phyloP scores from a whole-genome alignment of 352 stramenopile species.

The Globisporangium spiculum region DNA sequence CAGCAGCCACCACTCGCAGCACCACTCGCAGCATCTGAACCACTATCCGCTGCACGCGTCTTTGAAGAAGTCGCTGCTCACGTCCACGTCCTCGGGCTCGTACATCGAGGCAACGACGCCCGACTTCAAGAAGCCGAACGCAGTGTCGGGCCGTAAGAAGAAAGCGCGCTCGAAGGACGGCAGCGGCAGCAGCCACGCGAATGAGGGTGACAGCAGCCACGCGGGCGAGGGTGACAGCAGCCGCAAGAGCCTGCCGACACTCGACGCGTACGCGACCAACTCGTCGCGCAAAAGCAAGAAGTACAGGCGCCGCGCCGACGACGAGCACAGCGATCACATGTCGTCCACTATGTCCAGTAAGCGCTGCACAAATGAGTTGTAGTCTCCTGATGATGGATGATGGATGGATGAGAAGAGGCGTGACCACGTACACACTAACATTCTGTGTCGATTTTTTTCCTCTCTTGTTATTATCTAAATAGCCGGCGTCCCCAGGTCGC shows the following conservation, averaged over 20 bases:
- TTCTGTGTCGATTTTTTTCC: neutral
- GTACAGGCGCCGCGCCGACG: neutral
- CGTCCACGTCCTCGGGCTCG: slow-evolving; percentile 9
- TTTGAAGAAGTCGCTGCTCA: slow-evolving; percentile 9
- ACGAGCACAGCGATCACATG: slow-evolving; percentile 2
- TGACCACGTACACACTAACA: neutral
- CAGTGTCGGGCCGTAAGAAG: neutral
- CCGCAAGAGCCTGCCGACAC: slow-evolving; percentile 11
- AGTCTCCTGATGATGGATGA: neutral
- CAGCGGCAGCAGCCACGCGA: neutral
- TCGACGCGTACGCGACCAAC: slow-evolving; percentile 6
- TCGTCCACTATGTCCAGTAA: slow-evolving; percentile 19
- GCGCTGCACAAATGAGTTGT: neutral
- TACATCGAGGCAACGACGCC: slow-evolving; percentile 17
- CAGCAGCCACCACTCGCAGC: neutral
- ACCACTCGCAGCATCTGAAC: neutral
- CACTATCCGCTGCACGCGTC: slow-evolving; percentile 14
- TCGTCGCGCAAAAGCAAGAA: slow-evolving; percentile 10
- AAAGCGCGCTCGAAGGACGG: slow-evolving; percentile 8
- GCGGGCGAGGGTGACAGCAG: neutral
- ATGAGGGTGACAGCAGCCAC: neutral
- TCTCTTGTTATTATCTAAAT: neutral
- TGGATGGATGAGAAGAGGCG: neutral
- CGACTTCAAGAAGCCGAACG: slow-evolving; percentile 14
- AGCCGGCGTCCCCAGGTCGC: slow-evolving; percentile 16